Base-by-base conservation (phyloP, 192 early-diverging fungal genomes). In the Cladochytrium replicatum region DNA sequence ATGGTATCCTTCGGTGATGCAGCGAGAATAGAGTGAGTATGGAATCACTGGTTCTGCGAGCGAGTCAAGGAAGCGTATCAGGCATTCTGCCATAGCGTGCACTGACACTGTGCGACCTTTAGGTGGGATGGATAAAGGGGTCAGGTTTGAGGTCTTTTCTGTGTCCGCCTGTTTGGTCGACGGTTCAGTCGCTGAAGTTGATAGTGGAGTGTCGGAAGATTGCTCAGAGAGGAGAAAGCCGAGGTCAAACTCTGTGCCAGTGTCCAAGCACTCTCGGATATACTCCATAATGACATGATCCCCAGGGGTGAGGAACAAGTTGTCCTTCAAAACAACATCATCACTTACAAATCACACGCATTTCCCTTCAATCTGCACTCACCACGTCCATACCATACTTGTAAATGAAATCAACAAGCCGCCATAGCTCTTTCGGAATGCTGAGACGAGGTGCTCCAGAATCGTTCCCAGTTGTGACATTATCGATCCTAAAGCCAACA, bases 221-320 rank as follows among this genome's bases (percentile, higher is more conserved):
- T 11, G 15, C 11, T 64, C 68, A 27, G 56, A 19, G 8, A 66
- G 42, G 9, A 66, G 46, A 24, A 50, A 34, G 13, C 59, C 52
- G 24, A 74, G 13, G 49, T 86, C 83, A 46, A 84, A 86, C 15
- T 76, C 75, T 22, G 61, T 64, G 6, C 84, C 88, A 0, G 74
- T 70, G 45, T 93, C 88, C n/a, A 96, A 63, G 34, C 84, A 91
- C 29, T 91, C 79, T 6, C 75, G 69, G 22, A 91, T 80, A 50
- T 82, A 80, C 9, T 72, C 63, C 23, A 71, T 74, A 1, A 87
- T 60, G 0, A 55, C 43, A 6, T 64, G 66, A 55, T 93, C 84
- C 21, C 86, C 87, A 21, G 58, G 54, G 6, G 59, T 54, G 28
- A 71, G 51, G 51, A 88, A 88, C 26, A 88, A 52, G 24, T 75